A percentile compares a stretch with the other conserved stretches of the same genome.
These are phyloP conservation scores for Miamiensis avidus DNA, from an alignment of 169 alveolate species.

Conservation along the genomic window DNA sequence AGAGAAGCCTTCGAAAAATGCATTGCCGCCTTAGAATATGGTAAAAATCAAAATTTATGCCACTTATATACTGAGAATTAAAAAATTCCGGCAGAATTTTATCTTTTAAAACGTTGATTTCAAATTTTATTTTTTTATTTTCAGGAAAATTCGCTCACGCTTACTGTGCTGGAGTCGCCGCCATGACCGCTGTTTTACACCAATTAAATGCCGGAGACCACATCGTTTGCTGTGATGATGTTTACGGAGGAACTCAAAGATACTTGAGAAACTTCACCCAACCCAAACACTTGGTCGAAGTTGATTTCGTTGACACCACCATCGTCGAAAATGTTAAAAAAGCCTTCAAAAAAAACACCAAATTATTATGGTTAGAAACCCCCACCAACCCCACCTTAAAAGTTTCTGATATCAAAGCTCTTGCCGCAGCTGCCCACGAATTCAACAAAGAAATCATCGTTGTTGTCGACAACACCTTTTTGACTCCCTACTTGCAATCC, in stretches of 20 bases:
- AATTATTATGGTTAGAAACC: slow-evolving; percentile 84
- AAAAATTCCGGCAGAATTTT: not conserved
- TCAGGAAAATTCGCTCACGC: slow-evolving; percentile 48
- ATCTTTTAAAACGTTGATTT: too few relatives aligned
- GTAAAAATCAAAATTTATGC: not conserved
- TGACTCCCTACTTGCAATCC: slow-evolving; percentile 74
- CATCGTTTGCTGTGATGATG: slow-evolving; percentile 72
- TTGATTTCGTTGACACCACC: slow-evolving; percentile 69
- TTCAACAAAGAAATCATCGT: slow-evolving; percentile 44
- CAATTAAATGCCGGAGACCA: slow-evolving; percentile 62
- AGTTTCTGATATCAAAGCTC: slow-evolving; percentile 75
- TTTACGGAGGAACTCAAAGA: slow-evolving; percentile 89
- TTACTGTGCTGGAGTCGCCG: slow-evolving; percentile 68
- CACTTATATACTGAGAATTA: not conserved
- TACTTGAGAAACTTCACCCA: slow-evolving; percentile 55
- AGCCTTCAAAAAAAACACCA: slow-evolving; percentile 64
- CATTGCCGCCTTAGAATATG: slow-evolving; percentile 77
- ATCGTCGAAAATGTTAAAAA: slow-evolving; percentile 51
- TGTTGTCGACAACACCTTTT: slow-evolving; percentile 88
- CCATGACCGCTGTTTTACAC: slow-evolving; percentile 50
- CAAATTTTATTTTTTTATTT: too few relatives aligned
- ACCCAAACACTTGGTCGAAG: slow-evolving; percentile 51
- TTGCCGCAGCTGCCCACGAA: slow-evolving; percentile 61
- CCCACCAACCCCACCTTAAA: slow-evolving; percentile 89
- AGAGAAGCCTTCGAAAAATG: slow-evolving; percentile 78